Conservation (phyloP, 1,284 basidiomycete species). For the Athelia sp. region DNA sequence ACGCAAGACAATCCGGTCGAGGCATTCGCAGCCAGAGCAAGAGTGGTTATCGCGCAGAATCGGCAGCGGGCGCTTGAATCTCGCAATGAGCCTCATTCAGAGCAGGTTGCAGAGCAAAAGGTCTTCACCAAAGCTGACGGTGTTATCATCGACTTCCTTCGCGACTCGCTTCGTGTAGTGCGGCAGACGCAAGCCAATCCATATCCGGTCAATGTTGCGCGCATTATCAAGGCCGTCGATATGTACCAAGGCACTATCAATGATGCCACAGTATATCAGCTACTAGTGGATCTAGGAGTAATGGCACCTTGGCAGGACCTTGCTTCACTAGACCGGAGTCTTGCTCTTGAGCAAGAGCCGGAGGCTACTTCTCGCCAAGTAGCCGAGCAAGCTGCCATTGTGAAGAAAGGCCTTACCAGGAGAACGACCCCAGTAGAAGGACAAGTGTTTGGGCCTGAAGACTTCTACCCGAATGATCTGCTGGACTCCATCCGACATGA, state of each 20-base stretch:
- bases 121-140: slow-evolving; percentile 57
- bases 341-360: slow-evolving; percentile 26
- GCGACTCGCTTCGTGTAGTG: slow-evolving; percentile 52
- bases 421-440: slow-evolving; percentile 3
- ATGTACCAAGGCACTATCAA: slow-evolving; percentile 33
- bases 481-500: slow-evolving; percentile 75
- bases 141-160: slow-evolving; percentile 63
- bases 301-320: slow-evolving; percentile 73
- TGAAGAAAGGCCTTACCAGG: slow-evolving; percentile 22
- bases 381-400: slow-evolving; percentile 26
- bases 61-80: slow-evolving; percentile 23
- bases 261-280: slow-evolving; percentile 32
- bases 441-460: slow-evolving; percentile 45
- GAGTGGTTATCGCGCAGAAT: slow-evolving; percentile 33
- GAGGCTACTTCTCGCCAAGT: slow-evolving; percentile 25
- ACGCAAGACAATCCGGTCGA: slow-evolving; percentile 36
- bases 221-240: slow-evolving; percentile 59
- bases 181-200: slow-evolving; percentile 65
- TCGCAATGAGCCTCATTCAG: slow-evolving; percentile 28
- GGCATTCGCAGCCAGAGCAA: slow-evolving; percentile 57
- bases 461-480: slow-evolving; percentile 53
- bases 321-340: slow-evolving; percentile 25
- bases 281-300: slow-evolving; percentile 66
- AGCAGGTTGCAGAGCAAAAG: slow-evolving; percentile 23
- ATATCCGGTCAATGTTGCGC: slow-evolving; percentile 46